Conservation (phyloP, 2,329 filamentous ascomycete species). For the Aureobasidium vineae region DNA sequence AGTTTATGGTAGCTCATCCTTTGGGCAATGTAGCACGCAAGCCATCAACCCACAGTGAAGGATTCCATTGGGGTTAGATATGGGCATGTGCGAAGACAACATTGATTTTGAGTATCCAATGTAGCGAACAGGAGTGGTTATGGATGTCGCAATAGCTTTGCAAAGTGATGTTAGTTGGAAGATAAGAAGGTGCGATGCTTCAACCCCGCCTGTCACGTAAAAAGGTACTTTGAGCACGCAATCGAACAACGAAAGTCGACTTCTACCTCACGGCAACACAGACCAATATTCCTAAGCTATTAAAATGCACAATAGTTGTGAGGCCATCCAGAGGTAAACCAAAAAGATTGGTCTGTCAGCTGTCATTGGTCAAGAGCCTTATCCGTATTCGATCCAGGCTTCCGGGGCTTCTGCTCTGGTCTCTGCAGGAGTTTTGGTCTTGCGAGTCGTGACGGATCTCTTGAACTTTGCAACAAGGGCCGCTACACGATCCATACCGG, state of each 20-base stretch:
- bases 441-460: too few species aligned
- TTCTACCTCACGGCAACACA: too few species aligned
- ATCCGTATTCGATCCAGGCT: too few species aligned
- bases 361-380: too few species aligned
- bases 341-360: too few species aligned
- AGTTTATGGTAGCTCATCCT: not conserved
- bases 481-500: too few species aligned
- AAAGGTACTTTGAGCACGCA: not conserved
- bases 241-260: not conserved
- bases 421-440: too few species aligned
- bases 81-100: not conserved
- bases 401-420: too few species aligned
- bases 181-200: not conserved
- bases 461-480: too few species aligned
- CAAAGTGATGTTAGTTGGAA: constrained; percentile 1
- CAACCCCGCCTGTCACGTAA: constrained; percentile 16
- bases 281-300: too few species aligned
- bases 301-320: too few species aligned
- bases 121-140: not conserved
- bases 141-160: constrained; percentile 20
- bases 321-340: too few species aligned
- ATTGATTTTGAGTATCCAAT: not conserved
- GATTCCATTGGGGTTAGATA: not conserved
- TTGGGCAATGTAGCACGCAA: not conserved
- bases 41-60: not conserved